Conservation (phyloP, 345 rosid species). For the Salix udensis region DNA sequence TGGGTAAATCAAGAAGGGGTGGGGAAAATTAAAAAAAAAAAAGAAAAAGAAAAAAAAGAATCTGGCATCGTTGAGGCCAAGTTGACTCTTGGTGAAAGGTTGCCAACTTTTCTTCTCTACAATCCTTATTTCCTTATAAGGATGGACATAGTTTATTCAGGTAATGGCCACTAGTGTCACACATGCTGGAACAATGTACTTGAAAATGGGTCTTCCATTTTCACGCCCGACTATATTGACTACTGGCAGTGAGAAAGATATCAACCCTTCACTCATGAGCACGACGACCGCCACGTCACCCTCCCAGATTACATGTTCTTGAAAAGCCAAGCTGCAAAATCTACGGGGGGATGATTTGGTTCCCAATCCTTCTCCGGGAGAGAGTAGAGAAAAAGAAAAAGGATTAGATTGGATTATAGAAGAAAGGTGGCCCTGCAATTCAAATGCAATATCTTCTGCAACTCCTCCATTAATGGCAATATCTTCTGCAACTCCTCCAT, state of each 20-base stretch:
- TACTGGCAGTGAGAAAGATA: background rate
- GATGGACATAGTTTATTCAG: constrained; percentile 5
- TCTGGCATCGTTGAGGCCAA: background rate
- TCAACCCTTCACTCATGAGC: constrained; percentile 40
- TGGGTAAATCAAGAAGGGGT: background rate
- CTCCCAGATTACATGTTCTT: constrained; percentile 38
- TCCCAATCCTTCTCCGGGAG: constrained; percentile 24
- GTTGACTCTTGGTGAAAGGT: constrained; percentile 5
- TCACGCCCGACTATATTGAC: constrained; percentile 48
- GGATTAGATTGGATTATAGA: background rate
- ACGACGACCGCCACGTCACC: constrained; percentile 30
- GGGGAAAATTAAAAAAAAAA: background rate
- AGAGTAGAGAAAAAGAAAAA: background rate
- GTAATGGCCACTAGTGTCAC: constrained; percentile 34
- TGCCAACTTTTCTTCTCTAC: background rate
- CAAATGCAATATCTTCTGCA: background rate
- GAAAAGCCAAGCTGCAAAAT: constrained; percentile 43
- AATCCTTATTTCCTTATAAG: background rate
- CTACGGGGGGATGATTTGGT: constrained; percentile 37
- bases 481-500: background rate
- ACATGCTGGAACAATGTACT: constrained; percentile 10
- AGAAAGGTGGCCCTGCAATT: constrained; percentile 4
- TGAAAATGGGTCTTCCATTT: constrained; percentile 28
- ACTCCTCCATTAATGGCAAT: background rate
- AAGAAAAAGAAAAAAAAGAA: background rate